Evolutionary conservation across 2,329 filamentous ascomycete genomes (phyloP).

Genomic region (Ophiocordyceps robertsii): DNA sequence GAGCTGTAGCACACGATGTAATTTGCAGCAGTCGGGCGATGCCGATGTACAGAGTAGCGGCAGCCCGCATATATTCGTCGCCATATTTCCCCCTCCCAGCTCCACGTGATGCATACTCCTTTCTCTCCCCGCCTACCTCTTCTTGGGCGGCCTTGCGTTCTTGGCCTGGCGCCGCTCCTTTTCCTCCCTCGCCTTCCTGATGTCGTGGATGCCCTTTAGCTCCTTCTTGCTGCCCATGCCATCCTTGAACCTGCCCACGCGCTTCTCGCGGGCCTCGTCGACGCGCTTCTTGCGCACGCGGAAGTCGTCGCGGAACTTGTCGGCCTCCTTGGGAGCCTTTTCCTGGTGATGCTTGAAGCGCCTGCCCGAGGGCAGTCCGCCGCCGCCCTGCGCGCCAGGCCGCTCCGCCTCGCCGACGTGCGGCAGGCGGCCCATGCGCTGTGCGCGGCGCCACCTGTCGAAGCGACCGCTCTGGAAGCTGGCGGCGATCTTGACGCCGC

Average conservation of each 20-base stretch:
- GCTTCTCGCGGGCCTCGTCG: conserved; percentile 74
- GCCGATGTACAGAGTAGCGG: no score
- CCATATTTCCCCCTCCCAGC: background rate
- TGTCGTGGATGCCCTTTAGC: conserved; percentile 70
- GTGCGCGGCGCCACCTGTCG: conserved; percentile 79
- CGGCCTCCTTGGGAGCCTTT: conserved; percentile 81
- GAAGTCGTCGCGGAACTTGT: conserved; percentile 86
- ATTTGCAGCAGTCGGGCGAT: no score
- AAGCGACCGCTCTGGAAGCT: conserved; percentile 88
- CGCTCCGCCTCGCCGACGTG: conserved; percentile 71
- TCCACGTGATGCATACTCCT: background rate
- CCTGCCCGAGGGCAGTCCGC: conserved; percentile 16
- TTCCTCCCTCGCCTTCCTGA: conserved; percentile 67
- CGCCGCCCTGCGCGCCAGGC: conserved; percentile 11
- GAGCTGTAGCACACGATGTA: no score
- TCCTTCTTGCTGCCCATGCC: conserved; percentile 62
- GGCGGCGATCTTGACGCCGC: conserved; percentile 89
- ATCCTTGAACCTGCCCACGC: conserved; percentile 60
- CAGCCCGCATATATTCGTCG: background rate
- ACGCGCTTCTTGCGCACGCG: conserved; percentile 82
- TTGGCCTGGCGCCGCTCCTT: conserved; percentile 70
- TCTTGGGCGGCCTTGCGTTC: conserved; percentile 71
- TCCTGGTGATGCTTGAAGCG: conserved; percentile 79
- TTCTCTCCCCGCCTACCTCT: conserved; percentile 15
- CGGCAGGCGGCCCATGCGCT: conserved; percentile 67